phyloP scores from a whole-genome alignment of 129 eudicot species.

The Oenanthe sinensis region DNA sequence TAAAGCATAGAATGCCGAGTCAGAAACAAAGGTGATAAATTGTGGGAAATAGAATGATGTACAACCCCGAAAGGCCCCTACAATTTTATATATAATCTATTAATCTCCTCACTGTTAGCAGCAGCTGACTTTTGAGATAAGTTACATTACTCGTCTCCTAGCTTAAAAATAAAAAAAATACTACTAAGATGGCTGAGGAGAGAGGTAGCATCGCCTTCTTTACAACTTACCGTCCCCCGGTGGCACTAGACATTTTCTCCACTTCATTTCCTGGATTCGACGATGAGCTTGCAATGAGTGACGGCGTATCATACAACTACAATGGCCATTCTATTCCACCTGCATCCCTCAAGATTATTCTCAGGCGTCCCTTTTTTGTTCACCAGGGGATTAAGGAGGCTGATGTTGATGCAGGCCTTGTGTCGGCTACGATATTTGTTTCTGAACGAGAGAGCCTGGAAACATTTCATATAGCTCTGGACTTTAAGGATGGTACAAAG shows the following conservation, averaged over 20 bases:
- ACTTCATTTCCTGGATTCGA: background rate
- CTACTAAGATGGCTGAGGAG: background rate
- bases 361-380: background rate
- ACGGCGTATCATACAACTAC: constrained; percentile 3
- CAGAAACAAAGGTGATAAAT: too few relatives aligned
- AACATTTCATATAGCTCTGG: background rate
- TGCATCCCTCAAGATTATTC: background rate
- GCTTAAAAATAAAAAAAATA: background rate
- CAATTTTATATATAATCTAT: too few relatives aligned
- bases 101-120: too few relatives aligned
- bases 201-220: constrained; percentile 14
- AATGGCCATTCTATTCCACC: constrained; percentile 2
- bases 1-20: too few relatives aligned
- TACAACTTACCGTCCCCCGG: constrained; percentile 6
- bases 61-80: too few relatives aligned
- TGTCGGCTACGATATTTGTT: constrained; percentile 2
- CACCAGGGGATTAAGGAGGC: background rate
- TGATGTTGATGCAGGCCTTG: constrained; percentile 6
- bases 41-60: too few relatives aligned
- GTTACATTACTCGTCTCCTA: background rate
- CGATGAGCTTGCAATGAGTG: background rate
- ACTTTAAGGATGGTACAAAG: background rate
- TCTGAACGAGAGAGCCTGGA: constrained; percentile 8
- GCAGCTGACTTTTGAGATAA: background rate
- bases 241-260: background rate